phyloP scores from a whole-genome alignment of 1,284 basidiomycete species.

The Ganoderma lingzhi region DNA sequence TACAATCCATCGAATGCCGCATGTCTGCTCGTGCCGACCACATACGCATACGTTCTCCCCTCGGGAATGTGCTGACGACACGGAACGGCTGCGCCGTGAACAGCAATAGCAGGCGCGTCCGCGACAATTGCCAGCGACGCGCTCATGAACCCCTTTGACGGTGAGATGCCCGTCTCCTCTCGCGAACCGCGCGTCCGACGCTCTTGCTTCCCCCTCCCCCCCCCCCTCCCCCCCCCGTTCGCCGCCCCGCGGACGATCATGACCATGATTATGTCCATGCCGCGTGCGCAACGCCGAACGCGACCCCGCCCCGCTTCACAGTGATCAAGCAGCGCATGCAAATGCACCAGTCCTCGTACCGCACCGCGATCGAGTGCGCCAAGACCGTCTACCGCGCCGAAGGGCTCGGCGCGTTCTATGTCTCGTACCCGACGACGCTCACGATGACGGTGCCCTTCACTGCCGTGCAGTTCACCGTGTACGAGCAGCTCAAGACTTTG shows the following conservation, averaged over 20 bases:
- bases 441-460: constrained; percentile 99
- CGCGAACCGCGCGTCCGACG: constrained; percentile 22
- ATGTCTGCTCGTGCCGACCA: constrained; percentile 1
- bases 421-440: constrained; percentile 98
- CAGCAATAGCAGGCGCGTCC: constrained; percentile 92
- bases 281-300: neutral
- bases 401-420: constrained; percentile 93
- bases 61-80: neutral
- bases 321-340: constrained; percentile 99
- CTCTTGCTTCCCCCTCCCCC: constrained; percentile 12
- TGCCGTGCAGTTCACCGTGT: constrained; percentile 96
- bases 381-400: constrained; percentile 86
- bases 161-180: constrained; percentile 55
- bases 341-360: constrained; percentile 90
- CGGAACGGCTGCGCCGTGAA: constrained; percentile 4
- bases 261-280: constrained; percentile 16
- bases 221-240: neutral
- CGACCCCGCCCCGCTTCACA: constrained; percentile 44
- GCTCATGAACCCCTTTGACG: constrained; percentile 99
- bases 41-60: neutral
- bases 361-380: constrained; percentile 86
- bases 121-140: constrained; percentile 97
- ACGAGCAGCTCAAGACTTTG: constrained; percentile 91
- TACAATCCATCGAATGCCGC: neutral
- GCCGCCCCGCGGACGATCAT: neutral